Evolutionary conservation across 208 protist genomes (phyloP).

Genomic region (Trypanosoma avium): DNA sequence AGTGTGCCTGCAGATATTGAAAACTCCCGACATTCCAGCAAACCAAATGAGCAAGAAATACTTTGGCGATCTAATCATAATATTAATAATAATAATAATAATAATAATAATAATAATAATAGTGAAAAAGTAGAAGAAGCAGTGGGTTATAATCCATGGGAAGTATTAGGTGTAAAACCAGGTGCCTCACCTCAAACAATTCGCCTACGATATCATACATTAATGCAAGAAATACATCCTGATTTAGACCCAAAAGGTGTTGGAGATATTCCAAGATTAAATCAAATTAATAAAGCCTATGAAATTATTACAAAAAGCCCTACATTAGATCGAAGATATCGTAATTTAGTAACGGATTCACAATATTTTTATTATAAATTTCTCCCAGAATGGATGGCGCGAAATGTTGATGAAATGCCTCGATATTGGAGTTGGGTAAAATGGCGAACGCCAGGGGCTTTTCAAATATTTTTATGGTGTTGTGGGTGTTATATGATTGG

Average conservation of each 20-base stretch:
- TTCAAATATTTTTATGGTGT: constrained; percentile 65
- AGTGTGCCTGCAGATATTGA: constrained; percentile 71
- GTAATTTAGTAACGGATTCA: constrained; percentile 82
- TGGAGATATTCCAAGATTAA: constrained; percentile 78
- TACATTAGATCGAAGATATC: constrained; percentile 84
- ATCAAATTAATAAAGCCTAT: constrained; percentile 90
- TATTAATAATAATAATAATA: neutral
- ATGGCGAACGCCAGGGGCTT: constrained; percentile 69
- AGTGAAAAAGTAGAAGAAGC: constrained; percentile 27
- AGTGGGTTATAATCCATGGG: constrained; percentile 84
- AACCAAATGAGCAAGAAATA: constrained; percentile 60
- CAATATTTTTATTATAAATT: constrained; percentile 90
- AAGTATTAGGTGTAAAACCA: constrained; percentile 74
- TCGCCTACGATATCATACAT: constrained; percentile 79
- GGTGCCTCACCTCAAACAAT: constrained; percentile 75
- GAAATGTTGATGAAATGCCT: constrained; percentile 92
- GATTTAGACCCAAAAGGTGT: constrained; percentile 68
- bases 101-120: neutral
- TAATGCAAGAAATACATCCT: constrained; percentile 85
- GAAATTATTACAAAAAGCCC: constrained; percentile 88
- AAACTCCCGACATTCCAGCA: constrained; percentile 35
- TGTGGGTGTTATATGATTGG: constrained; percentile 73
- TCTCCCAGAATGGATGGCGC: constrained; percentile 89
- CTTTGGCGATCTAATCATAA: constrained; percentile 14
- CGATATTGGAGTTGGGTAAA: constrained; percentile 89